Base-by-base conservation (phyloP, 345 rosid genomes). In the Boechera stricta region DNA sequence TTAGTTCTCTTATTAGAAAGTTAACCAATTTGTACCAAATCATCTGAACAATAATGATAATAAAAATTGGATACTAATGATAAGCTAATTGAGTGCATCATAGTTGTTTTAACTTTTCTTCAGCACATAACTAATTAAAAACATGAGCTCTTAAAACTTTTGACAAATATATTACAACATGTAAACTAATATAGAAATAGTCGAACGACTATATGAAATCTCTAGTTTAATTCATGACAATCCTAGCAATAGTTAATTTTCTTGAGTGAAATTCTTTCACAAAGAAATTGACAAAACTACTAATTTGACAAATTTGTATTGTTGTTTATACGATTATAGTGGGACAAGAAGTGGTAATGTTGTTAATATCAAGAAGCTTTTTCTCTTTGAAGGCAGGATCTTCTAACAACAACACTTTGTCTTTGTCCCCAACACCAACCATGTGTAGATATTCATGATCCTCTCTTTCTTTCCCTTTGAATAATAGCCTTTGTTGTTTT, bases 391-490 rank as follows among this genome's bases (percentile, higher is more conserved):
- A 86, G 2, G 94, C 93, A 12, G 99, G 99, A 87, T 90, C 95
- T 76, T 95, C 84, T 63, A 95, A 70, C 79, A 95, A 65, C 31
- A 95, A 79, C 39, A 95, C 86, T 69, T 95, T 92, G 84, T 92
- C 91, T 73, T 86, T 88, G 84, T 92, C 97, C 73, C 84, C 82
- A 67, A 95, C 94, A 3, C 99, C 99, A 45, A 89, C 90, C 99
- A 95, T 92, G 94, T 92, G 98, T 71, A 95, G 65, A 74, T 75
- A 85, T 63, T 92, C 99, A 29, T 69, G 36, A 62, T 90, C 89
- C 33, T 89, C 99, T 81, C 91, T 89, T 65, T 95, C 97, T 80
- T 88, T 95, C 49, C 99, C 99, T 84, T 84, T 90, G 92, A 85
- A 95, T 60, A 92, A n/a, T 39, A 92, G 45, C 79, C 98, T 86